Percentiles rank a stretch among this genome's conserved stretches.
phyloP scores from a whole-genome alignment of 805 yeast species.

The Metschnikowia kofuensis region DNA sequence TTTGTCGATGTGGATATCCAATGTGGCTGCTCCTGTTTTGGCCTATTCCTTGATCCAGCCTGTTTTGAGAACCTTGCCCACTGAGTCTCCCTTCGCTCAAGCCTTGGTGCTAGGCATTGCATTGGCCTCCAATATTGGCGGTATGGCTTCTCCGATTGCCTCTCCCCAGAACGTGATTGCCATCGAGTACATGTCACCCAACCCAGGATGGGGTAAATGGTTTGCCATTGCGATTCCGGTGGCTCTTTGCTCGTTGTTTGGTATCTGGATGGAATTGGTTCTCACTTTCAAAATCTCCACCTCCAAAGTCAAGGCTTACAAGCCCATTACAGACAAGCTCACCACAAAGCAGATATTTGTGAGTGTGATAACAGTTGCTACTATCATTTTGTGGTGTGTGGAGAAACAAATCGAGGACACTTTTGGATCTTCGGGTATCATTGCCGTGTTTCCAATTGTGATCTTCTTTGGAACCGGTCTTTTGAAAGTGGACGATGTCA shows the following conservation, averaged over 20 bases:
- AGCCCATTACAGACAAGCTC: conserved; percentile 63
- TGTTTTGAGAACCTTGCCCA: conserved; percentile 75
- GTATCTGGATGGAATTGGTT: conserved; percentile 71
- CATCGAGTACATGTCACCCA: conserved; percentile 74
- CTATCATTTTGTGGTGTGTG: conserved; percentile 88
- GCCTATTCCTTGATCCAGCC: conserved; percentile 92
- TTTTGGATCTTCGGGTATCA: conserved; percentile 96
- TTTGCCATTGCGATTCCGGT: conserved; percentile 85
- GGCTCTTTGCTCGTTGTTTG: conserved; percentile 54
- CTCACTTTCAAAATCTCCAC: conserved; percentile 57
- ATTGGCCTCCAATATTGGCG: conserved; percentile 88
- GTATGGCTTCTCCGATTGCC: conserved; percentile 96
- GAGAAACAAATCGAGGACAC: conserved; percentile 67
- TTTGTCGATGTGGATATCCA: conserved; percentile 92
- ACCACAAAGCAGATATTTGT: conserved; percentile 75
- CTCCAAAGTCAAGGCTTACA: conserved; percentile 56
- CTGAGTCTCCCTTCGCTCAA: conserved; percentile 72
- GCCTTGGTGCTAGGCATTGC: conserved; percentile 91
- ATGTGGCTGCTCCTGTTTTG: conserved; percentile 95
- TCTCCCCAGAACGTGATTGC: conserved; percentile 96
- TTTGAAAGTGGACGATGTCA: conserved; percentile 84
- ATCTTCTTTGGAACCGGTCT: conserved; percentile 91
- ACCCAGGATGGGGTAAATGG: conserved; percentile 91
- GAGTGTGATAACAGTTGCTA: conserved; percentile 57
- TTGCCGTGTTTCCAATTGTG: conserved; percentile 86